Percentiles rank a stretch among this genome's conserved stretches.
Evolutionary conservation across 176 grass and related monocot species (phyloP).

Genomic region (barley (Hordeum vulgare)): DNA sequence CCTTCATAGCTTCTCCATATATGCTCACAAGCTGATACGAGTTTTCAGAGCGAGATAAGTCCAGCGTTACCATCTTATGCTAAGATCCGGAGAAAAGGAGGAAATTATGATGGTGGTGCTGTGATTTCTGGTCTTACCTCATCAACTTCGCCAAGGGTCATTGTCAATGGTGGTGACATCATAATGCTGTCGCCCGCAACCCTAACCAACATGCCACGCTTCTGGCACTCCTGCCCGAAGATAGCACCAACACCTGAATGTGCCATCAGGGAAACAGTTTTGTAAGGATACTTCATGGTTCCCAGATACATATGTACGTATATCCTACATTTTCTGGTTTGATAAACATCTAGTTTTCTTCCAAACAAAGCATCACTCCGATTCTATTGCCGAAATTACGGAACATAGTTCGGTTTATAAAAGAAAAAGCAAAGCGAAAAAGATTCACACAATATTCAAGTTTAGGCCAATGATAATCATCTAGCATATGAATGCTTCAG

Average conservation of each 20-base stretch:
- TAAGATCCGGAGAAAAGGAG: neutral
- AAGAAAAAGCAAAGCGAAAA: neutral
- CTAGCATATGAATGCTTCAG: neutral
- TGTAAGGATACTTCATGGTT: neutral
- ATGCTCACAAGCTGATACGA: slow-evolving; percentile 68
- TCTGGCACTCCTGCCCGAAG: slow-evolving; percentile 84
- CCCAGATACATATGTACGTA: neutral
- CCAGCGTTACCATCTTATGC: neutral
- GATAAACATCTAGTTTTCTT: neutral
- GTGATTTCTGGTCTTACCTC: slow-evolving; percentile 41
- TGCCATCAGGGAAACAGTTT: neutral
- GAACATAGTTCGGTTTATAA: neutral
- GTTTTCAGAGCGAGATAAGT: neutral
- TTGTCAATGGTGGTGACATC: slow-evolving; percentile 84
- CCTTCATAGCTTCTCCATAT: slow-evolving; percentile 66
- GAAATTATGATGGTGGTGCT: neutral
- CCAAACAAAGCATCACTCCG: neutral
- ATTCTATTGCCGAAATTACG: neutral
- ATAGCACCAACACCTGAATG: slow-evolving; percentile 82
- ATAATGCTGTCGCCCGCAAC: slow-evolving; percentile 87
- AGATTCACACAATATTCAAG: neutral
- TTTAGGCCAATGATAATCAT: neutral
- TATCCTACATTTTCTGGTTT: neutral
- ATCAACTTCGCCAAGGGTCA: slow-evolving; percentile 57
- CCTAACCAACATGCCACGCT: slow-evolving; percentile 79